Percentiles rank a stretch among this genome's conserved stretches.
Conservation (phyloP, 2,329 filamentous ascomycete species). For the Piedraia hortae region DNA sequence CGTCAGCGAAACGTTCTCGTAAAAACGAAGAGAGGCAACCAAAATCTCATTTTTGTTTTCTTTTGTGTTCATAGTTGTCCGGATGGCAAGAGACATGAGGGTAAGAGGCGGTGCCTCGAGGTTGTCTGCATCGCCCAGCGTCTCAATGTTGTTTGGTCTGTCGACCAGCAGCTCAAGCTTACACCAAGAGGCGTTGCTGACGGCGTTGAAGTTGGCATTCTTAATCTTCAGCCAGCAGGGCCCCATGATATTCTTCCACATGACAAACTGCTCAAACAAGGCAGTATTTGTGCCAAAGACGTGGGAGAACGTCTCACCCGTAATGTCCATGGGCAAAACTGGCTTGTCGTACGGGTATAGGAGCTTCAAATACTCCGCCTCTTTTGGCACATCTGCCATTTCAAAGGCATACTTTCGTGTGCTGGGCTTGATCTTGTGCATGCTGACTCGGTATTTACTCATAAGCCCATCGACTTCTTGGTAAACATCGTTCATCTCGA, state of each 20-base stretch:
- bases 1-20: constrained; percentile 63
- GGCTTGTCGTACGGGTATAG: constrained; percentile 80
- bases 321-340: constrained; percentile 37
- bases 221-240: constrained; percentile 90
- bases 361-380: constrained; percentile 81
- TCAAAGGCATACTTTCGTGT: constrained; percentile 91
- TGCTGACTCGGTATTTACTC: constrained; percentile 57
- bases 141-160: constrained; percentile 48
- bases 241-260: constrained; percentile 98
- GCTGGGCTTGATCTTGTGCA: constrained; percentile 83
- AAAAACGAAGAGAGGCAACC: constrained; percentile 70
- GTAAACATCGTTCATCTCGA: constrained; percentile 75
- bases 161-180: constrained; percentile 70
- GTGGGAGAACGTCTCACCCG: constrained; percentile 74
- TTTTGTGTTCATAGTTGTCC: constrained; percentile 67
- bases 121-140: constrained; percentile 50
- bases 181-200: constrained; percentile 90
- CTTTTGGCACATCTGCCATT: constrained; percentile 57
- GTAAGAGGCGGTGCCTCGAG: constrained; percentile 67
- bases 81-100: constrained; percentile 78
- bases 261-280: constrained; percentile 89
- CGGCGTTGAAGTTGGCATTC: constrained; percentile 51
- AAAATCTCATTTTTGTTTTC: constrained; percentile 94
- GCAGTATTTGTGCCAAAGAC: constrained; percentile 84
- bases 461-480: constrained; percentile 69